A percentile compares a stretch with the other conserved stretches of the same genome.
phyloP scores from a whole-genome alignment of 192 early-diverging fungal species.

The Coemansia sp. region DNA sequence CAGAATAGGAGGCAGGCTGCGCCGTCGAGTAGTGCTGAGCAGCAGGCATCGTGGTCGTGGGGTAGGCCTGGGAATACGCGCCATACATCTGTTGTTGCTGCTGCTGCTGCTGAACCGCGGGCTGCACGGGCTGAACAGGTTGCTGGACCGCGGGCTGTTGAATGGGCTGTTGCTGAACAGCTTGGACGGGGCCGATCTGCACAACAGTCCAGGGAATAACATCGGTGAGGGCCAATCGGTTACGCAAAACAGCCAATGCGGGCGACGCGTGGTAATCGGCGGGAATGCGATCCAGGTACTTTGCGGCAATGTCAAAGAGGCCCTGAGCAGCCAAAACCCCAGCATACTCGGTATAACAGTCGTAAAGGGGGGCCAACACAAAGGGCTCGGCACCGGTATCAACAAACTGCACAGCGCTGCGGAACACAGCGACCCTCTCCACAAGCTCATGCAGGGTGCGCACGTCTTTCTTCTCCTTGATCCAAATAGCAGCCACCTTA shows the following conservation, averaged over 20 bases:
- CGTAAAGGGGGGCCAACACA: slow-evolving; percentile 69
- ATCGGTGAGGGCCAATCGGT: slow-evolving; percentile 58
- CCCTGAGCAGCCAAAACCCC: slow-evolving; percentile 74
- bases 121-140: slow-evolving; percentile 15
- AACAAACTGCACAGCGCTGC: slow-evolving; percentile 86
- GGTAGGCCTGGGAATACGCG: background rate
- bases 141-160: slow-evolving; percentile 21
- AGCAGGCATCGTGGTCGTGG: slow-evolving; percentile 17
- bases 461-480: slow-evolving; percentile 20
- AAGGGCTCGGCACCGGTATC: slow-evolving; percentile 56
- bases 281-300: slow-evolving; percentile 78
- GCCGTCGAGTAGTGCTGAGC: slow-evolving; percentile 26
- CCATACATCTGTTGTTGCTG: slow-evolving; percentile 8
- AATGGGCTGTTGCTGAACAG: slow-evolving; percentile 8
- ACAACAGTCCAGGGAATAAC: slow-evolving; percentile 43
- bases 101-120: slow-evolving; percentile 9
- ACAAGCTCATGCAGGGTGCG: slow-evolving; percentile 71
- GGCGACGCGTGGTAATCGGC: slow-evolving; percentile 50
- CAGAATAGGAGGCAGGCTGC: background rate
- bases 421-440: slow-evolving; percentile 92
- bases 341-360: slow-evolving; percentile 87
- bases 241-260: slow-evolving; percentile 65
- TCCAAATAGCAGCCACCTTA: slow-evolving; percentile 83
- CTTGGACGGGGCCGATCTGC: slow-evolving; percentile 4
- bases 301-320: slow-evolving; percentile 67